phyloP scores from a whole-genome alignment of 768 basidiomycete genomes.

The Auricularia auricula-judae region DNA sequence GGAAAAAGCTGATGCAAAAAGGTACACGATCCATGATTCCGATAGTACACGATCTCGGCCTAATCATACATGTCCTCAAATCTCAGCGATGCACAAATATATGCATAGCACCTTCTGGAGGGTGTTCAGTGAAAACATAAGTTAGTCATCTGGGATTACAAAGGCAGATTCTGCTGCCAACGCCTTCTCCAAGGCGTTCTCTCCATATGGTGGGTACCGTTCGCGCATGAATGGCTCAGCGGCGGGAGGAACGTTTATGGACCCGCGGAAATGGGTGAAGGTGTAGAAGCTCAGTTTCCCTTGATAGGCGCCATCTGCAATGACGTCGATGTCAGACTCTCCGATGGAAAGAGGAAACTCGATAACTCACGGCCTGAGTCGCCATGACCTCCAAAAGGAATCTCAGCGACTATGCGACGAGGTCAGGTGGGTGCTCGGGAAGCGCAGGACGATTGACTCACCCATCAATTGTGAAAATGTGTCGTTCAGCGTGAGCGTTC shows the following conservation, averaged over 20 bases:
- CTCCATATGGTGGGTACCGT: conserved; percentile 55
- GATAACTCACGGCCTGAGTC: conserved; percentile 48
- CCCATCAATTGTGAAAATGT: conserved; percentile 34
- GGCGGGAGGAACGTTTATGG: conserved; percentile 49
- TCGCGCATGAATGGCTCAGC: conserved; percentile 36
- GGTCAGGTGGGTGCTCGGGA: not conserved
- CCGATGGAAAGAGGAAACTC: not conserved
- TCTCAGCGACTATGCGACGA: conserved; percentile 23
- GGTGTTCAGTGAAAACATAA: not conserved
- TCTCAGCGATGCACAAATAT: too few relatives aligned
- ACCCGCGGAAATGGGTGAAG: conserved; percentile 39
- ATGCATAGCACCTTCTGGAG: too few relatives aligned
- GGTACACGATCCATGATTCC: too few relatives aligned
- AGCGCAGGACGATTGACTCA: conserved; percentile 2
- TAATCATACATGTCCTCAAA: too few relatives aligned
- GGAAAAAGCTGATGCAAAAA: too few relatives aligned
- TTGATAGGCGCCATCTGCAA: conserved; percentile 42
- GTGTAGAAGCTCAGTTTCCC: conserved; percentile 43
- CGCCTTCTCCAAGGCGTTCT: conserved; percentile 14
- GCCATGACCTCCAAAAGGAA: conserved; percentile 47
- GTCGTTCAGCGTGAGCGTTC: conserved; percentile 49
- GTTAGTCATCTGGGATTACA: not conserved
- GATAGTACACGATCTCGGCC: too few relatives aligned
- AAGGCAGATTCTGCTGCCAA: not conserved
- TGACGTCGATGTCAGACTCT: not conserved